A percentile compares a stretch with the other conserved stretches of the same genome.
phyloP scores from a whole-genome alignment of 1,139 yeast genomes.

The Lizanozyma gosingica region DNA sequence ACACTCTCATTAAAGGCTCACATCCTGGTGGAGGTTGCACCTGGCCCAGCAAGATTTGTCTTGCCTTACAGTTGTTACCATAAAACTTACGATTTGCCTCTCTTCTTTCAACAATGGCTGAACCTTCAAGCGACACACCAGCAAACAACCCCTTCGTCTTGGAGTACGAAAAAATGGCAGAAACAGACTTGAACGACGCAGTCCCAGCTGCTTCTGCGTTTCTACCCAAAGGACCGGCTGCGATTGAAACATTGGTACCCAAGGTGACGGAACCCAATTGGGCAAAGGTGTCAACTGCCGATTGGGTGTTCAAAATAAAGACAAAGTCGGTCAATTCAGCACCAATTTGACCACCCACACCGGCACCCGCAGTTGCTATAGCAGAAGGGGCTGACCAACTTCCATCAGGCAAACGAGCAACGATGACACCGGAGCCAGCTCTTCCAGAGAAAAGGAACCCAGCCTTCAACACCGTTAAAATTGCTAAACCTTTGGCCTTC shows the following conservation, averaged over 20 bases:
- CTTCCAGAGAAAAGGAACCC: slow-evolving; percentile 94
- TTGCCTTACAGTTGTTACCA: slow-evolving; percentile 80
- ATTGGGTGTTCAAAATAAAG: slow-evolving; percentile 73
- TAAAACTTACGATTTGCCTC: slow-evolving; percentile 95
- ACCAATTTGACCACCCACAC: slow-evolving; percentile 97
- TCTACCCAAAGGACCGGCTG: slow-evolving; percentile 98
- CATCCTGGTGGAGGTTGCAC: slow-evolving; percentile 93
- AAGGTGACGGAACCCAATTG: slow-evolving; percentile 90
- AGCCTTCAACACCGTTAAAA: slow-evolving; percentile 88
- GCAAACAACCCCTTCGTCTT: slow-evolving; percentile 96
- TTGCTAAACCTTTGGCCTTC: slow-evolving; percentile 88
- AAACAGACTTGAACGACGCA: slow-evolving; percentile 79
- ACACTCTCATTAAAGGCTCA: slow-evolving; percentile 77
- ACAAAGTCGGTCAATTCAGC: slow-evolving; percentile 96
- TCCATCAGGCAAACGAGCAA: slow-evolving; percentile 91
- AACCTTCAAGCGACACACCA: slow-evolving; percentile 94
- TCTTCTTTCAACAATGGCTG: slow-evolving; percentile 89
- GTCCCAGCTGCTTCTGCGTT: slow-evolving; percentile 98
- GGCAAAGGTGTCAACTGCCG: slow-evolving; percentile 92
- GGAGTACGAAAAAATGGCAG: slow-evolving; percentile 89
- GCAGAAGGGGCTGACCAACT: slow-evolving; percentile 99
- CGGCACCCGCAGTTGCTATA: slow-evolving; percentile 93
- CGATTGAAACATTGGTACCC: slow-evolving; percentile 92
- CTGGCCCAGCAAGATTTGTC: slow-evolving; percentile 71
- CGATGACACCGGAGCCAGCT: slow-evolving; percentile 95